phyloP scores from a whole-genome alignment of 73 alveolate genomes.

The Paramecium octaurelia region DNA sequence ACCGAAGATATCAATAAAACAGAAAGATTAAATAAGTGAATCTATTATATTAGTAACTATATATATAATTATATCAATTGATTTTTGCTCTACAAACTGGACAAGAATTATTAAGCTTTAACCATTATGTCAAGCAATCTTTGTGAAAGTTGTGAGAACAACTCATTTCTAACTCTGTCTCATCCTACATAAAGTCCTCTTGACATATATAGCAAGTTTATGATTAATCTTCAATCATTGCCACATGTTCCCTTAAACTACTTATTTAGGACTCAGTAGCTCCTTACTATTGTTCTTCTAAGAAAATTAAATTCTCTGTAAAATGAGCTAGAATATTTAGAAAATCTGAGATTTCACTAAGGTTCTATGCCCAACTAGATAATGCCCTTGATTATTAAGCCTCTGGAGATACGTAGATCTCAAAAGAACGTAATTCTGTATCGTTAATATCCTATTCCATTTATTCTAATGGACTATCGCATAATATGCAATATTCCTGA shows the following conservation, averaged over 20 bases:
- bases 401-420: neutral
- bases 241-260: constrained; percentile 51
- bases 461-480: neutral
- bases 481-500: neutral
- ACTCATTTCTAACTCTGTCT: constrained; percentile 68
- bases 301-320: neutral
- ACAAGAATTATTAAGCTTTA: constrained; percentile 90
- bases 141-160: constrained; percentile 79
- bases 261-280: neutral
- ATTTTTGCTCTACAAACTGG: constrained; percentile 67
- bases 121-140: constrained; percentile 85
- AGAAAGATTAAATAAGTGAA: neutral
- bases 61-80: neutral
- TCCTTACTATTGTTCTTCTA: neutral
- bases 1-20: neutral
- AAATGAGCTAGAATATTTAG: neutral
- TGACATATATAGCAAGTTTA: constrained; percentile 79
- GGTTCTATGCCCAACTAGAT: neutral
- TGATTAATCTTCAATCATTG: constrained; percentile 49
- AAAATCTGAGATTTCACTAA: neutral
- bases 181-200: constrained; percentile 75
- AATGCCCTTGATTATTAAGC: neutral
- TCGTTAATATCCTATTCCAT: neutral
- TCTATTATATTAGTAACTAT: neutral
- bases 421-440: neutral